Percentiles rank a stretch among this genome's conserved stretches.
Evolutionary conservation across 2,329 filamentous ascomycete species (phyloP).

Genomic region (Colletotrichum acutatum): DNA sequence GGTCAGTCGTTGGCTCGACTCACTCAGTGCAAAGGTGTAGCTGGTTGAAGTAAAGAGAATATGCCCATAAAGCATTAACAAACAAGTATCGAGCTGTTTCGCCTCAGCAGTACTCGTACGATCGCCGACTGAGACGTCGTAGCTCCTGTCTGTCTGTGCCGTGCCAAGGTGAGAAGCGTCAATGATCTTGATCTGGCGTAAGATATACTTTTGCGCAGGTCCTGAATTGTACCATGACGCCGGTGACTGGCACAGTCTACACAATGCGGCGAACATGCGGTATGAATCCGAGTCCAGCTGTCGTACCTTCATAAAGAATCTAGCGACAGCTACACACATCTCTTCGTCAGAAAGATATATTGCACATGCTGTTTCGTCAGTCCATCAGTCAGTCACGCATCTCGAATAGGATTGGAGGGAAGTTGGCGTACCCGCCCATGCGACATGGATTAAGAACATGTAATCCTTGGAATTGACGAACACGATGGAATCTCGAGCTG

Average conservation of each 20-base stretch:
- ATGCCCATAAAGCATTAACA: constrained; percentile 91
- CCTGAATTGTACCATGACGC: constrained; percentile 82
- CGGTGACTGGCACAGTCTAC: constrained; percentile 78
- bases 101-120: neutral
- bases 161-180: constrained; percentile 66
- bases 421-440: constrained; percentile 72
- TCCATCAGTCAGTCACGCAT: constrained; percentile 26
- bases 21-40: constrained; percentile 84
- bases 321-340: constrained; percentile 76
- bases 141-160: constrained; percentile 23
- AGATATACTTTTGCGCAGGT: constrained; percentile 88
- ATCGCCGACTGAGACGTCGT: constrained; percentile 50
- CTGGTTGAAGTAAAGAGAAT: constrained; percentile 86
- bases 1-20: constrained; percentile 37
- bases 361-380: constrained; percentile 73
- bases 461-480: constrained; percentile 78
- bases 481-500: constrained; percentile 82
- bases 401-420: neutral
- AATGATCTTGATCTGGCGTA: constrained; percentile 91
- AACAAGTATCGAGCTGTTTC: constrained; percentile 75
- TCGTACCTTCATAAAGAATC: constrained; percentile 87
- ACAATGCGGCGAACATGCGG: constrained; percentile 83
- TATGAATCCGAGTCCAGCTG: constrained; percentile 85
- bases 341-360: constrained; percentile 84
- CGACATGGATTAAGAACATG: constrained; percentile 78